Evolutionary conservation across 805 yeast genomes (phyloP).

Genomic region (Suhomyces tanzawaensis): DNA sequence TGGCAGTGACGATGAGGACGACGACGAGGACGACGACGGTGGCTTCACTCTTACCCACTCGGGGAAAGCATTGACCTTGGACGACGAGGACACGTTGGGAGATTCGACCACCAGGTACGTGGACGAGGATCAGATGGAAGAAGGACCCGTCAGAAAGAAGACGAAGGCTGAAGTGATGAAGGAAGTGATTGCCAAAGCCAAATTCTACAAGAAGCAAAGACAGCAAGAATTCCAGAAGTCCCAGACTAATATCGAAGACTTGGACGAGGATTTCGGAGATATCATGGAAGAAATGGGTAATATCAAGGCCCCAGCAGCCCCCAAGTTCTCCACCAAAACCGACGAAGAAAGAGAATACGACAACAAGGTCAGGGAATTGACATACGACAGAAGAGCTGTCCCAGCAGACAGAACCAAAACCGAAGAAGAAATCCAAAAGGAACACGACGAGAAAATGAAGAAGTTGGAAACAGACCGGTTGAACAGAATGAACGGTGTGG

Average conservation of each 20-base stretch:
- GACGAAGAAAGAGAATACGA: constrained; percentile 57
- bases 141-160: constrained; percentile 56
- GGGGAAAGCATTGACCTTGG: constrained; percentile 64
- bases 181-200: constrained; percentile 80
- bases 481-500: constrained; percentile 70
- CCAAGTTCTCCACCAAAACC: constrained; percentile 31
- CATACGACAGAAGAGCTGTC: constrained; percentile 70
- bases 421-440: constrained; percentile 62
- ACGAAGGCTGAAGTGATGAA: constrained; percentile 84
- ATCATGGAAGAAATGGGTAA: constrained; percentile 54
- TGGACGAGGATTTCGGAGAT: constrained; percentile 73
- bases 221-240: constrained; percentile 60
- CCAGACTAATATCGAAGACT: constrained; percentile 59
- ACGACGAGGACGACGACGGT: constrained; percentile 45
- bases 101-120: constrained; percentile 28
- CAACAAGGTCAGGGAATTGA: constrained; percentile 60
- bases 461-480: constrained; percentile 65
- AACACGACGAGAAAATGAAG: constrained; percentile 57
- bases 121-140: constrained; percentile 34
- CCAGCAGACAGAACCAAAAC: constrained; percentile 83
- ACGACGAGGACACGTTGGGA: constrained; percentile 36
- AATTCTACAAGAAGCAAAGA: constrained; percentile 72
- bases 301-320: constrained; percentile 16
- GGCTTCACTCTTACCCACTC: constrained; percentile 68
- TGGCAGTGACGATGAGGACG: constrained; percentile 74